Conservation (phyloP, 2,329 filamentous ascomycete genomes). For the Nothophoma quercina region DNA sequence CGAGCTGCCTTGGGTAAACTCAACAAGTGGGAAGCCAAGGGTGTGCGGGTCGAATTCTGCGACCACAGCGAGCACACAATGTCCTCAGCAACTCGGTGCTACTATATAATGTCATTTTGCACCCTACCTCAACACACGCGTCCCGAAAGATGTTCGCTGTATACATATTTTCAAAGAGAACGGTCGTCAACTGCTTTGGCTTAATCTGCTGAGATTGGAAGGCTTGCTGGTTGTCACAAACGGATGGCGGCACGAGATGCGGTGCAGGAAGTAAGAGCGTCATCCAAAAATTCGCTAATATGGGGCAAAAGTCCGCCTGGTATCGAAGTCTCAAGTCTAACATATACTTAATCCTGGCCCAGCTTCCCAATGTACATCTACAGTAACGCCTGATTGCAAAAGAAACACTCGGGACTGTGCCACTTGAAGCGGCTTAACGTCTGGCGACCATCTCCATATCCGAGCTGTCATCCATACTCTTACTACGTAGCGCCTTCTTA, state of each 20-base stretch:
- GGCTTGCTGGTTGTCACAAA: no score
- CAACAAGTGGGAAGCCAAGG: not conserved
- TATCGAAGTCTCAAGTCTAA: not conserved
- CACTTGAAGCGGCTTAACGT: not conserved
- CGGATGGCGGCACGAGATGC: no score
- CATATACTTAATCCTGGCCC: not conserved
- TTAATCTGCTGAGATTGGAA: no score
- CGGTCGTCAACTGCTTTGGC: no score
- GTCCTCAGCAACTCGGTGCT: not conserved
- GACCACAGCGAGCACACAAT: no score
- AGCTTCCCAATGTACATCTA: not conserved
- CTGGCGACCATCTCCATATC: conserved; percentile 27
- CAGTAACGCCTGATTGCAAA: not conserved
- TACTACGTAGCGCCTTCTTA: conserved; percentile 14
- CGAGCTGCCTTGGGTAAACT: not conserved
- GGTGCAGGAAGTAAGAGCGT: no score
- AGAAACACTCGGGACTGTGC: not conserved
- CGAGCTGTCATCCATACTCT: conserved; percentile 26
- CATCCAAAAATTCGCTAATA: not conserved
- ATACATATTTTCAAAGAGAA: no score
- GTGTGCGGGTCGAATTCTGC: not conserved
- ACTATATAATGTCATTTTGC: not conserved
- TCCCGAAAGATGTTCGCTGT: no score
- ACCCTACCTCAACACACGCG: no score
- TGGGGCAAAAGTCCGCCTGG: not conserved